These are phyloP conservation scores for Daedaleopsis sinensis DNA, from an alignment of 768 basidiomycete genomes.

Conservation along the genomic window DNA sequence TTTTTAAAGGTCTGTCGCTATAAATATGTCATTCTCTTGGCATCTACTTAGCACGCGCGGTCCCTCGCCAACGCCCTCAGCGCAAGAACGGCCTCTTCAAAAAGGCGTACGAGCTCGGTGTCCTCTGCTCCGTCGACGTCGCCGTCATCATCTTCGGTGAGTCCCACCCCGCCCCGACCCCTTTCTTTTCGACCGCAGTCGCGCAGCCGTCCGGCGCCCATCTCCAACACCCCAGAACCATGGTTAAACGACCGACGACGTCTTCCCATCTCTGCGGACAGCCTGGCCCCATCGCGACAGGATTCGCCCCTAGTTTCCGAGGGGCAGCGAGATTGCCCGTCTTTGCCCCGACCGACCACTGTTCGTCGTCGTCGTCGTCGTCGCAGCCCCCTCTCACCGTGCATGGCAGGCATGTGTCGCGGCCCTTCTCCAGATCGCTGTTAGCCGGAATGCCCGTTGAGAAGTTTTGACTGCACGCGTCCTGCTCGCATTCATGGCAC, in stretches of 20 bases:
- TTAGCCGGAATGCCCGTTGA: background rate
- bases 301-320: no score
- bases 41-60: constrained; percentile 55
- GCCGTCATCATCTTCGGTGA: constrained; percentile 85
- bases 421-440: no score
- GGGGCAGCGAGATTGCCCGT: no score
- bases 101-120: constrained; percentile 90
- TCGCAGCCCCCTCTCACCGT: no score
- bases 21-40: constrained; percentile 46
- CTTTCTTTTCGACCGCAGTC: background rate
- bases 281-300: no score
- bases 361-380: no score
- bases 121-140: constrained; percentile 86
- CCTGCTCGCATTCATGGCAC: constrained; percentile 22
- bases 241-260: background rate
- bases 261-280: background rate
- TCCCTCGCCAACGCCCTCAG: constrained; percentile 41
- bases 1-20: constrained; percentile 75
- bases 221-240: background rate
- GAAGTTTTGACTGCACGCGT: background rate
- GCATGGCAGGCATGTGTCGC: no score
- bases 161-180: constrained; percentile 27
- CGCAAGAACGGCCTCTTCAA: constrained; percentile 91
- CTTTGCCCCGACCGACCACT: no score
- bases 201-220: background rate